phyloP scores from a whole-genome alignment of 1,284 basidiomycete species.

The Tausonia pullulans region DNA sequence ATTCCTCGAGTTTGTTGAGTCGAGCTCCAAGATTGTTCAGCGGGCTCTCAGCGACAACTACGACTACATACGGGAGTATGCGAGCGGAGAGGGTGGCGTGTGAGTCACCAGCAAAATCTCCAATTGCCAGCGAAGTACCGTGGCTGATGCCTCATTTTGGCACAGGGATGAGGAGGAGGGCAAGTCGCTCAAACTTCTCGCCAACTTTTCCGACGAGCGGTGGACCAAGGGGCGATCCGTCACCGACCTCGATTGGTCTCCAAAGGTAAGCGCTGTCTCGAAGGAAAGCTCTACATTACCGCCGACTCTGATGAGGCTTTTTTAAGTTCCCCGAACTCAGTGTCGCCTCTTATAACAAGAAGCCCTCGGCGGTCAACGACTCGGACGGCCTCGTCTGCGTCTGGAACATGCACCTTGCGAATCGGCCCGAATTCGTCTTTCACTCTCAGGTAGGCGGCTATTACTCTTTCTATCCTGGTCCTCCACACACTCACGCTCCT shows the following conservation, averaged over 20 bases:
- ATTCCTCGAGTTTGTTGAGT: constrained; percentile 86
- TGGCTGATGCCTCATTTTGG: too few relatives aligned
- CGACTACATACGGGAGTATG: constrained; percentile 94
- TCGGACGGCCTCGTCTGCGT: constrained; percentile 94
- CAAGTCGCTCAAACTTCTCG: constrained; percentile 71
- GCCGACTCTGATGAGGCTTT: background rate
- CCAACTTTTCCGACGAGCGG: constrained; percentile 77
- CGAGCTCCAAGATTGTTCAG: constrained; percentile 89
- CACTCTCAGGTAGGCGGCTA: constrained; percentile 56
- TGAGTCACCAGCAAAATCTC: constrained; percentile 32
- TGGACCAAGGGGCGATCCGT: constrained; percentile 85
- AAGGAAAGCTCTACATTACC: background rate
- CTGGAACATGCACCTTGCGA: constrained; percentile 91
- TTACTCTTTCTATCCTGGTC: too few relatives aligned
- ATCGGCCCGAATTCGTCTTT: constrained; percentile 94
- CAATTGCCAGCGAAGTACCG: too few relatives aligned
- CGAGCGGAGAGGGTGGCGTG: constrained; percentile 62
- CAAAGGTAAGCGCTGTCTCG: constrained; percentile 49
- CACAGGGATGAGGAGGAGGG: constrained; percentile 77
- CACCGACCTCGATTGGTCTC: constrained; percentile 94
- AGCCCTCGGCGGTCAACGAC: constrained; percentile 76
- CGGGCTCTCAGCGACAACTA: constrained; percentile 92
- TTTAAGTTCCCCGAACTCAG: constrained; percentile 84
- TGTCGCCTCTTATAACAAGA: constrained; percentile 94
- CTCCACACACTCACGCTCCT: constrained; percentile 19